A percentile compares a stretch with the other conserved stretches of the same genome.
These are phyloP conservation scores for Hygrocybe punicea DNA, from an alignment of 768 basidiomycete genomes.

Conservation along the genomic window DNA sequence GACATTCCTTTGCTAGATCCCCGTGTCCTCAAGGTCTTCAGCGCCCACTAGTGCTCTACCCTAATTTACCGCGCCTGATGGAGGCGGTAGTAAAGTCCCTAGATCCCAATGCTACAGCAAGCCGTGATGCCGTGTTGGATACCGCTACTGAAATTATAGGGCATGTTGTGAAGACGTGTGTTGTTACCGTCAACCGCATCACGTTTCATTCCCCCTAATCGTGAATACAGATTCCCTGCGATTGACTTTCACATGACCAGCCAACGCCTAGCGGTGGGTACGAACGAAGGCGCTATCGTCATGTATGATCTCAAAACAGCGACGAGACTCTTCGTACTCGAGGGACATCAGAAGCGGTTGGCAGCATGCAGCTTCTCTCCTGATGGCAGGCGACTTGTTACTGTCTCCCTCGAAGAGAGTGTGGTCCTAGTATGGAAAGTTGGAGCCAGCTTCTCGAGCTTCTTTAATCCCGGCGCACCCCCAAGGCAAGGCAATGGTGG, in stretches of 20 bases:
- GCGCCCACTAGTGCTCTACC: conserved; percentile 82
- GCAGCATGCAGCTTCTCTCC: conserved; percentile 90
- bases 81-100: conserved; percentile 96
- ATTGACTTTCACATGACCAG: conserved; percentile 89
- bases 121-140: conserved; percentile 81
- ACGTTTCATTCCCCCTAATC: neutral
- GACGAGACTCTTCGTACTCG: conserved; percentile 90
- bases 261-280: conserved; percentile 90
- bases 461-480: conserved; percentile 88
- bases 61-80: conserved; percentile 78
- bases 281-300: conserved; percentile 87
- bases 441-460: conserved; percentile 80
- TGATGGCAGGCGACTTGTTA: conserved; percentile 86
- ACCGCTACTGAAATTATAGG: conserved; percentile 93
- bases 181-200: neutral
- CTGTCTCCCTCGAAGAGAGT: conserved; percentile 81
- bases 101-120: conserved; percentile 78
- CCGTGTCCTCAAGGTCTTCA: conserved; percentile 23
- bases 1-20: neutral
- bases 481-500: conserved; percentile 84
- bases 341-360: conserved; percentile 79
- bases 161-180: conserved; percentile 89
- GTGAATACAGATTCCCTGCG: conserved; percentile 66
- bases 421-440: conserved; percentile 94
- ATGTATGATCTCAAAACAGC: conserved; percentile 98